These are phyloP conservation scores for Ogataea nonfermentans DNA, from an alignment of 805 yeast species.

Conservation along the genomic window DNA sequence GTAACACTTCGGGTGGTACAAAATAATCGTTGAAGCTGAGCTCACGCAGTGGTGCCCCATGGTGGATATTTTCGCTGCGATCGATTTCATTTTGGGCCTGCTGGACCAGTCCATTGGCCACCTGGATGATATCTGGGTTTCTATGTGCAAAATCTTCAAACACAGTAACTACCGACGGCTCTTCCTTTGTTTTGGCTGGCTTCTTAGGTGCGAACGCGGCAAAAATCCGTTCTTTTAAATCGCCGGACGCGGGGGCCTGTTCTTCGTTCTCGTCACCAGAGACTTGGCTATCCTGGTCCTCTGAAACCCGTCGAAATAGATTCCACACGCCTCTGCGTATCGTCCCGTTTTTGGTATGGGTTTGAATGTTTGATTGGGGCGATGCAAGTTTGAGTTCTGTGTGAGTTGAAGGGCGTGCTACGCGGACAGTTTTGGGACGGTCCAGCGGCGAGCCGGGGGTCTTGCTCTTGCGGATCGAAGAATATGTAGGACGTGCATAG, in stretches of 20 bases:
- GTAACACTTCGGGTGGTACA: constrained; percentile 18
- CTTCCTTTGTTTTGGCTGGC: not conserved
- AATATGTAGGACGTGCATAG: constrained; percentile 25
- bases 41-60: constrained; percentile 14
- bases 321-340: constrained; percentile 14
- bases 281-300: constrained; percentile 2
- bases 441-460: constrained; percentile 10
- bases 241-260: constrained; percentile 1
- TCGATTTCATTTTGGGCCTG: constrained; percentile 14
- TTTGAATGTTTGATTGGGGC: constrained; percentile 3
- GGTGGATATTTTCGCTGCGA: constrained; percentile 14
- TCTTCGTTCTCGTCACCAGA: constrained; percentile 15
- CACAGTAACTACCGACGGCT: constrained; percentile 1
- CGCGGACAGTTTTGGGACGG: constrained; percentile 5
- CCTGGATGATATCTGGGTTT: constrained; percentile 15
- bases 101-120: constrained; percentile 14
- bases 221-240: constrained; percentile 5
- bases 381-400: constrained; percentile 5
- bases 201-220: constrained; percentile 6
- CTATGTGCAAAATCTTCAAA: constrained; percentile 14
- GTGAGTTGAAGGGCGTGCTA: constrained; percentile 3
- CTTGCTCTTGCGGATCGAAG: constrained; percentile 22
- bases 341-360: constrained; percentile 4
- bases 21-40: constrained; percentile 14
- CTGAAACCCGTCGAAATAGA: constrained; percentile 9